A percentile compares a stretch with the other conserved stretches of the same genome.
Evolutionary conservation across 2,329 filamentous ascomycete species (phyloP).

Genomic region (Sclerotinia spermophila): DNA sequence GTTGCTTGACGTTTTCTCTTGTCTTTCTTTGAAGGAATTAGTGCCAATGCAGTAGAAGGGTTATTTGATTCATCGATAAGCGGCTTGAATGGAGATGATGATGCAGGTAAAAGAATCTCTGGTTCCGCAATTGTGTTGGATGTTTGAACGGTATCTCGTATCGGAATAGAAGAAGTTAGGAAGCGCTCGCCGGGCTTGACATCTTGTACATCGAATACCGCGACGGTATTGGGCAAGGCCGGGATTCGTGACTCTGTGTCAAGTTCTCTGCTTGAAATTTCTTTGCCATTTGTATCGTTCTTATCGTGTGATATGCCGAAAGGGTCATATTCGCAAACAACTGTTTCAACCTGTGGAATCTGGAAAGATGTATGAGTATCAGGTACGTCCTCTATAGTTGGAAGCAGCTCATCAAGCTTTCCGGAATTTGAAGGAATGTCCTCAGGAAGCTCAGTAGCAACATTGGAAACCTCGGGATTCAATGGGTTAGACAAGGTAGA

Average conservation of each 20-base stretch:
- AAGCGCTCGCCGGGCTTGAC: slow-evolving; percentile 11
- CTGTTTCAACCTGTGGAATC: slow-evolving; percentile 16
- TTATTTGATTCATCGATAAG: slow-evolving; percentile 11
- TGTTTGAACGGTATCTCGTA: not conserved
- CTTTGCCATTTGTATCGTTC: slow-evolving; percentile 21
- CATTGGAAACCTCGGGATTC: slow-evolving; percentile 17
- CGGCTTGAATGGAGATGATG: not conserved
- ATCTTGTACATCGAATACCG: not conserved
- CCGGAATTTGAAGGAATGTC: slow-evolving; percentile 12
- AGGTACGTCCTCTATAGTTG: slow-evolving; percentile 16
- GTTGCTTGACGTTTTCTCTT: slow-evolving; percentile 36
- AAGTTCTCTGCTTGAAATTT: slow-evolving; percentile 22
- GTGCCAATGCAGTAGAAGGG: slow-evolving; percentile 19
- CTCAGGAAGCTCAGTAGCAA: slow-evolving; percentile 15
- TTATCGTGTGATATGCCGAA: slow-evolving; percentile 28
- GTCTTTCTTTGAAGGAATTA: slow-evolving; percentile 33
- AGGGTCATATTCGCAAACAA: slow-evolving; percentile 10
- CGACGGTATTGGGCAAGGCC: not conserved
- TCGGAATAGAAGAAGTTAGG: not conserved
- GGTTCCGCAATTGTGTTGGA: not conserved
- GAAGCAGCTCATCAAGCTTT: slow-evolving; percentile 12
- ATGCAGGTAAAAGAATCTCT: not conserved
- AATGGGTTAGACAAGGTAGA: slow-evolving; percentile 24
- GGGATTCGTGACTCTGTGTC: slow-evolving; percentile 16
- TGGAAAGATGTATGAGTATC: slow-evolving; percentile 22